Conservation (phyloP, 164 flowering plant species). For the Umbellularia californica region DNA sequence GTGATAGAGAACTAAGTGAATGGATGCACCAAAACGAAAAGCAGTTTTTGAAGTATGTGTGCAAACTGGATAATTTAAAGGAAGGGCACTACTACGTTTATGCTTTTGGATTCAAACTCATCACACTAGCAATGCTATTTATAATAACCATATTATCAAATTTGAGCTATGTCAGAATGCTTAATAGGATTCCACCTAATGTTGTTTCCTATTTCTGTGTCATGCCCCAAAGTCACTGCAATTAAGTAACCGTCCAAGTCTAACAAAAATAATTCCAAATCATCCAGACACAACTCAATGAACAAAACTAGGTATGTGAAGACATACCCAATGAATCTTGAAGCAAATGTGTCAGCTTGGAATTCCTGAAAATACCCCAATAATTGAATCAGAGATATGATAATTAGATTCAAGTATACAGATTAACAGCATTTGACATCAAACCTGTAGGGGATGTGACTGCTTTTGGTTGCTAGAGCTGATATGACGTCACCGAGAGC, state of each 20-base stretch:
- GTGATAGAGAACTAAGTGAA: too few species aligned
- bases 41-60: too few species aligned
- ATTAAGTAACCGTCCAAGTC: too few species aligned
- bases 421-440: not conserved
- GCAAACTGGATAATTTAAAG: not conserved
- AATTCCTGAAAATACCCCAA: slow-evolving; percentile 50
- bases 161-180: not conserved
- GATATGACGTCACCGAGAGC: slow-evolving; percentile 92
- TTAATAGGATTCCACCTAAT: not conserved
- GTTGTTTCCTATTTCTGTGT: not conserved
- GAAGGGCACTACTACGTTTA: not conserved
- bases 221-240: not conserved
- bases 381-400: slow-evolving; percentile 8
- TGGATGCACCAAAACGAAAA: too few species aligned
- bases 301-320: not conserved
- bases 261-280: not conserved
- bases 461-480: slow-evolving; percentile 77
- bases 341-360: slow-evolving; percentile 85
- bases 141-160: too few species aligned
- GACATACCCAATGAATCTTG: slow-evolving; percentile 79
- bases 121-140: too few species aligned
- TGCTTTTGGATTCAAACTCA: not conserved
- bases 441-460: slow-evolving; percentile 85
- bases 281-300: not conserved
- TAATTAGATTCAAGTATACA: not conserved